Evolutionary conservation across 2,329 filamentous ascomycete genomes (phyloP).

Genomic region (Pseudophaeomoniella oleicola): DNA sequence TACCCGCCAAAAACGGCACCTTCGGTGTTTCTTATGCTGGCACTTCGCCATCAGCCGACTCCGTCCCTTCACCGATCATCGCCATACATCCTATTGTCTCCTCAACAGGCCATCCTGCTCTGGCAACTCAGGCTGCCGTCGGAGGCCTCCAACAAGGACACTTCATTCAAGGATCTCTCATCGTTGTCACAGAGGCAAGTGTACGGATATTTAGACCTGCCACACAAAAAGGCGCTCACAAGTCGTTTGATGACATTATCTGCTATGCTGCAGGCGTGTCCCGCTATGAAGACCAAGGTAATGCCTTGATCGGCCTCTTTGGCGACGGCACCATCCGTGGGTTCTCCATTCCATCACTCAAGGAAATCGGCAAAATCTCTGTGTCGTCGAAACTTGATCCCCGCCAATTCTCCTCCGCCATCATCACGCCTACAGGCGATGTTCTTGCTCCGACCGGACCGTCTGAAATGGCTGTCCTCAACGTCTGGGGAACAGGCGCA

Average conservation of each 20-base stretch:
- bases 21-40: slow-evolving; percentile 65
- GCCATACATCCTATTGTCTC: slow-evolving; percentile 66
- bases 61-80: slow-evolving; percentile 41
- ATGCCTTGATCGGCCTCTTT: slow-evolving; percentile 71
- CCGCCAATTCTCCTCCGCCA: slow-evolving; percentile 52
- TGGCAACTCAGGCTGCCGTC: slow-evolving; percentile 61
- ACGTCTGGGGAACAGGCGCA: slow-evolving; percentile 66
- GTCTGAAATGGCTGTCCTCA: slow-evolving; percentile 69
- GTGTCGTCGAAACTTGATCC: slow-evolving; percentile 57
- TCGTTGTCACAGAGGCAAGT: slow-evolving; percentile 60
- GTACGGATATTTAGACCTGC: slow-evolving; percentile 82
- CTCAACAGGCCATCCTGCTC: slow-evolving; percentile 60
- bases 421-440: slow-evolving; percentile 65
- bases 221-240: slow-evolving; percentile 76
- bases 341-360: slow-evolving; percentile 75
- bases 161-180: slow-evolving; percentile 64
- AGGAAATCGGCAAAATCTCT: slow-evolving; percentile 59
- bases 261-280: slow-evolving; percentile 71
- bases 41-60: slow-evolving; percentile 49
- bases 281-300: slow-evolving; percentile 58
- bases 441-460: slow-evolving; percentile 81
- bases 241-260: slow-evolving; percentile 68
- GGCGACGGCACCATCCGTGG: slow-evolving; percentile 67
- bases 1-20: slow-evolving; percentile 54
- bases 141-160: slow-evolving; percentile 60